Conservation (phyloP, 306 rosid genomes). For the Cajanus cajan region DNA sequence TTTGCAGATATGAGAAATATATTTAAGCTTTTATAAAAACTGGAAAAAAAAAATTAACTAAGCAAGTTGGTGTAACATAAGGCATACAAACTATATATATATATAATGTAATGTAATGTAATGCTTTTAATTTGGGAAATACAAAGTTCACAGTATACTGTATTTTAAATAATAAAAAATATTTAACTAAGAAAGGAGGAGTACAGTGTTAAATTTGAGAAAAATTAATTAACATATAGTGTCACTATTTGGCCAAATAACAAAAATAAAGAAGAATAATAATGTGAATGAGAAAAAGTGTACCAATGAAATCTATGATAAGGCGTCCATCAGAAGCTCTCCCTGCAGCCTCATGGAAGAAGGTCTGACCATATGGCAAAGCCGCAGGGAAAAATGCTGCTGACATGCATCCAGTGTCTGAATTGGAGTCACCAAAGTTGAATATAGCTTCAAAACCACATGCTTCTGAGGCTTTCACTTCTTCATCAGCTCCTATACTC, state of each 20-base stretch:
- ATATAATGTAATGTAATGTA: too few relatives aligned
- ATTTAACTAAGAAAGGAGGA: too few relatives aligned
- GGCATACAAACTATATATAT: too few relatives aligned
- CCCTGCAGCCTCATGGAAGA: constrained; percentile 56
- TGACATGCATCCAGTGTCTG: constrained; percentile 68
- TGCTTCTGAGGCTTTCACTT: neutral
- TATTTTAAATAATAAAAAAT: too few relatives aligned
- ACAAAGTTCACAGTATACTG: too few relatives aligned
- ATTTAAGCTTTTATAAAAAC: neutral
- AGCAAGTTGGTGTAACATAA: too few relatives aligned
- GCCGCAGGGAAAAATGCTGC: constrained; percentile 56
- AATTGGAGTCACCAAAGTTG: constrained; percentile 77
- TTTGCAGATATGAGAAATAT: neutral
- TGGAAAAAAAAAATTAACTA: too few relatives aligned
- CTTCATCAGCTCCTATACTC: constrained; percentile 36
- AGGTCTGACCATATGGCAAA: constrained; percentile 61
- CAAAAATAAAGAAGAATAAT: neutral
- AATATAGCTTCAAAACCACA: constrained; percentile 63
- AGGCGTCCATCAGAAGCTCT: constrained; percentile 76
- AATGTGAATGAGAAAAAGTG: neutral
- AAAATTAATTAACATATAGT: too few relatives aligned
- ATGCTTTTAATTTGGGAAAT: too few relatives aligned
- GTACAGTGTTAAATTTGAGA: too few relatives aligned
- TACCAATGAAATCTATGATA: constrained; percentile 68
- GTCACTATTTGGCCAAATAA: neutral